Evolutionary conservation across 768 basidiomycete genomes (phyloP).

Genomic region (Naganishia friedmannii): DNA sequence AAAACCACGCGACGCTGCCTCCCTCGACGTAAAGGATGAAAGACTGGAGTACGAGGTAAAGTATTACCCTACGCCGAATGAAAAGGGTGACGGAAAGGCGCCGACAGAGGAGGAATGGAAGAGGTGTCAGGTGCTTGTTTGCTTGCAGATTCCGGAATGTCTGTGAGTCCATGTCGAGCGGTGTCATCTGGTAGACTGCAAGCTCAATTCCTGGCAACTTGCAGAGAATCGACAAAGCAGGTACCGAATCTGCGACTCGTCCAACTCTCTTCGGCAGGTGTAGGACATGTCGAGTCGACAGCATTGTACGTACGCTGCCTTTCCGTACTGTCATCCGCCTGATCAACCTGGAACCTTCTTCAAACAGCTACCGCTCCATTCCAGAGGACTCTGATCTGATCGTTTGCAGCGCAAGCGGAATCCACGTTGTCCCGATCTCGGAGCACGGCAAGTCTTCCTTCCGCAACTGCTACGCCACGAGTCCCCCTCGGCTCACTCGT

Average conservation of each 20-base stretch:
- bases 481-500: not conserved
- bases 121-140: slow-evolving; percentile 25
- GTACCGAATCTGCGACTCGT: slow-evolving; percentile 33
- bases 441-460: slow-evolving; percentile 11
- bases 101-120: slow-evolving; percentile 32
- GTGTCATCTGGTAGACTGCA: not conserved
- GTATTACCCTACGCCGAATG: slow-evolving; percentile 18
- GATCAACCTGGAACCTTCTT: no score
- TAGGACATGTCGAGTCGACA: slow-evolving; percentile 25
- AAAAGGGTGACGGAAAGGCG: not conserved
- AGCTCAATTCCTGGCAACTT: not conserved
- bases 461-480: not conserved
- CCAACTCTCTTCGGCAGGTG: slow-evolving; percentile 32
- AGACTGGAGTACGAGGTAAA: slow-evolving; percentile 12
- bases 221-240: slow-evolving; percentile 29
- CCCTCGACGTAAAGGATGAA: not conserved
- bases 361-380: slow-evolving; percentile 25
- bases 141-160: slow-evolving; percentile 27
- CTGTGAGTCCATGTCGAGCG: slow-evolving; percentile 22
- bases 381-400: slow-evolving; percentile 21
- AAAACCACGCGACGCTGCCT: not conserved
- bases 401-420: slow-evolving; percentile 31
- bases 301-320: slow-evolving; percentile 12
- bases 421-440: slow-evolving; percentile 34
- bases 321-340: no score